Percentiles rank a stretch among this genome's conserved stretches.
Evolutionary conservation across 768 basidiomycete genomes (phyloP).

Genomic region (Polyporus arcularius): DNA sequence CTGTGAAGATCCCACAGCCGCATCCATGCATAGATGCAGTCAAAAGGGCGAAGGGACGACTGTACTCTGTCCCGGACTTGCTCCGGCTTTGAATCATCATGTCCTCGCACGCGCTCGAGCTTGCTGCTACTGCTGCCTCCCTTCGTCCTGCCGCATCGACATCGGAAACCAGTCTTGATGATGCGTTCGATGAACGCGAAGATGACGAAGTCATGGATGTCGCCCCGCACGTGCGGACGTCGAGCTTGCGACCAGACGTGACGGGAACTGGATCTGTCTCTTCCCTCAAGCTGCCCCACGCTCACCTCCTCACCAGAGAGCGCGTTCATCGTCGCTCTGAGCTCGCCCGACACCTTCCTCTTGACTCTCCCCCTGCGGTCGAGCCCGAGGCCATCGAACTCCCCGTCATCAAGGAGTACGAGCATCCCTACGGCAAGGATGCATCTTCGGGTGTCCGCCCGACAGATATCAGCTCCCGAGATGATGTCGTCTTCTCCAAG

Average conservation of each 20-base stretch:
- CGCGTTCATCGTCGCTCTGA: slow-evolving; percentile 24
- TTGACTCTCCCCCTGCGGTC: slow-evolving; percentile 6
- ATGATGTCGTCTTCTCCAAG: slow-evolving; percentile 1
- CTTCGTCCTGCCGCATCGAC: not conserved
- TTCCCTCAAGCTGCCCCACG: slow-evolving; percentile 19
- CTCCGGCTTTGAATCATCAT: not conserved
- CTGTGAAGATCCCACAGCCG: not conserved
- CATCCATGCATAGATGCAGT: not conserved
- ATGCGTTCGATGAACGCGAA: not conserved
- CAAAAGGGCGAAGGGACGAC: not conserved
- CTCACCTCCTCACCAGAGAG: slow-evolving; percentile 15
- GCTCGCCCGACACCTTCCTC: slow-evolving; percentile 10
- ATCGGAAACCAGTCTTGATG: not conserved
- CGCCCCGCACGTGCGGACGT: not conserved
- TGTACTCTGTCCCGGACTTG: not conserved
- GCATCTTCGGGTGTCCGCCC: not conserved
- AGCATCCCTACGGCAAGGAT: not conserved
- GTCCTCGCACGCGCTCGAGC: not conserved
- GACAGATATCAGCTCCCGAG: slow-evolving; percentile 2
- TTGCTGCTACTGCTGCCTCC: not conserved
- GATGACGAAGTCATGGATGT: slow-evolving; percentile 5
- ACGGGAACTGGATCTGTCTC: slow-evolving; percentile 12
- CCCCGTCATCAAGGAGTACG: slow-evolving; percentile 13
- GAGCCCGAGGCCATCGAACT: slow-evolving; percentile 25
- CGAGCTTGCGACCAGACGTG: slow-evolving; percentile 3